Evolutionary conservation across 345 rosid species (phyloP), one percentile per base, ranked within the genome.

Genomic region (Populus euphratica): DNA sequence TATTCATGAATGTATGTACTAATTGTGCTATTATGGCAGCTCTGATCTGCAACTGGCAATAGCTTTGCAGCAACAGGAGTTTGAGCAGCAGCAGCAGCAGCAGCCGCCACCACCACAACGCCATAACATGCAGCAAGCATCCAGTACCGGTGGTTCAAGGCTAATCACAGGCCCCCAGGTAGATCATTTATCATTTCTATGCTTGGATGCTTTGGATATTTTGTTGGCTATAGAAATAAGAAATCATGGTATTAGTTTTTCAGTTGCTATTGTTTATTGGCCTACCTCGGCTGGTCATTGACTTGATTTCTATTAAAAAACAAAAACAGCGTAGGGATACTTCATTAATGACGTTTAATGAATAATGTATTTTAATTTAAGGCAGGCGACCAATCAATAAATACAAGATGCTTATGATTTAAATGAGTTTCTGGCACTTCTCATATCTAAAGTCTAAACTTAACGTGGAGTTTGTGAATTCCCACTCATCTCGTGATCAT

Each of bases 1-100:
- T 33, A 29, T 25, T 68, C 61, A 14, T 68, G 73, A 27, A 36
- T 47, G 78, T 59, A 73, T 56, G 66, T 39, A 50, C 5, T 69
- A 54, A 65, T 52, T 69, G 16, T 56, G 47, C 70, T 61, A 38
- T 83, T 77, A 72, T 87, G 72, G 84, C 90, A 96, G 99, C 79
- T 83, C 97, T 78, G 99, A 96, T 89, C 89, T 94, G 73, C 97
- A 94, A 87, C 85, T 91, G 64, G 99, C 99, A 69, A 96, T 96
- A 83, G 99, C 97, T 70, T 84, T 96, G 83, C 99, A 96, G 79
- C 99, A 96, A 66, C 92, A 92, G 79, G 99, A 96, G 90, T 94
- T 90, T 72, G 99, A 91, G 36, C 80, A 83, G 77, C 95, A 90
- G 43, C 98, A 88, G 82, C 89, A 69, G 72, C 94, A 88, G 43